Conservation (phyloP, 2,329 filamentous ascomycete genomes). For the Ceratocystis cubensis region DNA sequence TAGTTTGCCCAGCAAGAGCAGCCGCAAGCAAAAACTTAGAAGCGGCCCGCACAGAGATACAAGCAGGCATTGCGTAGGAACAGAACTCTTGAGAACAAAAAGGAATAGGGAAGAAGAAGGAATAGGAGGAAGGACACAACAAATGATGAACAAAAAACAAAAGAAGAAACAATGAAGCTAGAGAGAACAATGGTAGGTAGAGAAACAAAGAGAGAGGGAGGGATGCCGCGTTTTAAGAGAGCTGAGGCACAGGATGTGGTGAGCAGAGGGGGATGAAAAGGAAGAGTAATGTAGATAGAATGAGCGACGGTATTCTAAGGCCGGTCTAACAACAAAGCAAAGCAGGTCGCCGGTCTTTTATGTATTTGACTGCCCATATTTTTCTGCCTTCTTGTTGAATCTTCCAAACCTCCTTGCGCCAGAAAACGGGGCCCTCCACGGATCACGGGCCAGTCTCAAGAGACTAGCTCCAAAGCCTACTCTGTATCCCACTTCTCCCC, state of each 20-base stretch:
- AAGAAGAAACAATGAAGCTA: neutral
- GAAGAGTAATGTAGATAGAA: neutral
- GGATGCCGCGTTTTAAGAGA: neutral
- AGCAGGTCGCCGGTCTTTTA: constrained; percentile 3
- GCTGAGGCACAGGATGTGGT: neutral
- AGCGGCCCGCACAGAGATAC: constrained; percentile 15
- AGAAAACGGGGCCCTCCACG: neutral
- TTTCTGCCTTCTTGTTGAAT: neutral
- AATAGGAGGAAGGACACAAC: too few relatives aligned
- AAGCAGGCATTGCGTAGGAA: constrained; percentile 13
- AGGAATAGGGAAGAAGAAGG: neutral
- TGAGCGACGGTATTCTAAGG: neutral
- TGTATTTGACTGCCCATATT: neutral
- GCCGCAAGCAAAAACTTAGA: constrained; percentile 15
- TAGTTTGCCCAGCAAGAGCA: constrained; percentile 12
- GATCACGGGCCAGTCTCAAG: neutral
- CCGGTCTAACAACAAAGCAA: neutral
- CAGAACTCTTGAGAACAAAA: neutral
- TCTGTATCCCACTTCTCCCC: too few relatives aligned
- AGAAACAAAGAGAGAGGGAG: neutral
- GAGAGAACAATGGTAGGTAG: neutral
- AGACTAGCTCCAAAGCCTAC: neutral
- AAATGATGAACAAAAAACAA: neutral
- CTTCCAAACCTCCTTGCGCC: neutral
- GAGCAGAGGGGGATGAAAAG: neutral